Evolutionary conservation across 345 rosid species (phyloP).

Genomic region (sweet orange (Citrus sinensis)): DVS_A1.0 CM039161.1:4469501-4470000

Average conservation of each 20-base stretch:
- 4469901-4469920: neutral
- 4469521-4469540: neutral
- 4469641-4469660: neutral
- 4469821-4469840: slow-evolving; percentile 43
- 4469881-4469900: neutral
- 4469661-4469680: neutral
- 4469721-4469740: neutral
- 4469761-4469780: slow-evolving; percentile 40
- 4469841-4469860: slow-evolving; percentile 36
- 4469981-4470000: slow-evolving; percentile 32
- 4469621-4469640: neutral
- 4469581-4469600: neutral
- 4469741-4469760: neutral
- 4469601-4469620: neutral
- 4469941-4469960: neutral
- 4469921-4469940: neutral
- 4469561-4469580: neutral
- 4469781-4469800: slow-evolving; percentile 34
- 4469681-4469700: neutral
- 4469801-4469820: slow-evolving; percentile 42
- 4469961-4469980: slow-evolving; percentile 27
- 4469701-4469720: neutral
- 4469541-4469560: neutral
- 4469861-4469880: slow-evolving; percentile 42
- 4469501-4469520: neutral